phyloP scores from a whole-genome alignment of 148 eudicot genomes.

The Rhododendron ovatum region DNA sequence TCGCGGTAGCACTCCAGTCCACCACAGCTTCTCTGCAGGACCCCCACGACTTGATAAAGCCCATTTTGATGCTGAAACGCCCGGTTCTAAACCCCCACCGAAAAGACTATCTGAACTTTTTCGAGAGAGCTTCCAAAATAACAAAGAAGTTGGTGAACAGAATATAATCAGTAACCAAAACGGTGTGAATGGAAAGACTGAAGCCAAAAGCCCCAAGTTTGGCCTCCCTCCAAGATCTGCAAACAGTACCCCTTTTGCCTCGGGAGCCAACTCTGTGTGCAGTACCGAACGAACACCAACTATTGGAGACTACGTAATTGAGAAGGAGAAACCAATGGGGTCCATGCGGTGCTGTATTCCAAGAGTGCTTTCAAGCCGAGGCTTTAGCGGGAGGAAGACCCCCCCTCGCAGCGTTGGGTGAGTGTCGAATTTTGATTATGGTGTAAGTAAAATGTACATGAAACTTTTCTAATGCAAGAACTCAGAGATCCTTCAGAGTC shows the following conservation, averaged over 20 bases:
- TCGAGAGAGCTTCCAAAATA: conserved; percentile 43
- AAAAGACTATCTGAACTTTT: conserved; percentile 63
- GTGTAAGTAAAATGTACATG: conserved; percentile 2
- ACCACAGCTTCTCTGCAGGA: conserved; percentile 40
- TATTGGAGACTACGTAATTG: conserved; percentile 11
- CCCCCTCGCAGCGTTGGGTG: conserved; percentile 22
- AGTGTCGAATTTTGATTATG: not conserved
- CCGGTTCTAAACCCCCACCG: conserved; percentile 11
- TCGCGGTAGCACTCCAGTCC: conserved; percentile 65
- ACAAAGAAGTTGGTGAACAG: conserved; percentile 17
- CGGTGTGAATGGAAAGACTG: conserved; percentile 7
- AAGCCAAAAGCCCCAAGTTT: not conserved
- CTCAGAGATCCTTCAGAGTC: not conserved
- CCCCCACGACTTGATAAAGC: conserved; percentile 23
- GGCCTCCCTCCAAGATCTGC: conserved; percentile 23
- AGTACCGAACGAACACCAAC: conserved; percentile 32
- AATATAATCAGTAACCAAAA: conserved; percentile 2
- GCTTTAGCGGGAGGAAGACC: conserved; percentile 42
- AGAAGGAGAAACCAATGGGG: conserved; percentile 27
- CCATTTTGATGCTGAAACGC: conserved; percentile 1
- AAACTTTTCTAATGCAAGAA: not conserved
- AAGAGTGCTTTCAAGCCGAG: conserved; percentile 40
- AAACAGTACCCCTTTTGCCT: conserved; percentile 24
- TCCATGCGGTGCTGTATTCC: conserved; percentile 59
- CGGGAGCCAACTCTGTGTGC: conserved; percentile 25